Evolutionary conservation across 805 yeast genomes (phyloP).

Genomic region (Metschnikowia koreensis): DNA sequence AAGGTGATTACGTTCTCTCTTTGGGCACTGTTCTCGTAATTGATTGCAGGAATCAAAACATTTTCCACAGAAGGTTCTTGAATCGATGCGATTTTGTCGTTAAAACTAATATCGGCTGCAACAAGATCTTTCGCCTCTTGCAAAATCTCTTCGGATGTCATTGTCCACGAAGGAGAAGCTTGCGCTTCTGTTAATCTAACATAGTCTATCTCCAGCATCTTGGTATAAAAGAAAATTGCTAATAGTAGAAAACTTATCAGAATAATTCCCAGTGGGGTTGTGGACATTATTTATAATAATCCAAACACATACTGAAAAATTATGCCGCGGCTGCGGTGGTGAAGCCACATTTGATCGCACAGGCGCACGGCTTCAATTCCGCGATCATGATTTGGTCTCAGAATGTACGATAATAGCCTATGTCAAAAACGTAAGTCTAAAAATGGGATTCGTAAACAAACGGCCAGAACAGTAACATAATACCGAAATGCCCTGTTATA

Average conservation of each 20-base stretch:
- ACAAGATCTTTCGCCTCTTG: slow-evolving; percentile 33
- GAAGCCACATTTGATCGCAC: neutral
- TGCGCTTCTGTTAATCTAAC: slow-evolving; percentile 7
- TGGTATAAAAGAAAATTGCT: neutral
- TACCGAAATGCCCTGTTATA: no score
- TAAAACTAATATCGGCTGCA: slow-evolving; percentile 46
- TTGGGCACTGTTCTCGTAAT: slow-evolving; percentile 49
- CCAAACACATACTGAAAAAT: neutral
- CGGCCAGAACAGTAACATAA: no score
- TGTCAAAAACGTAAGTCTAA: no score
- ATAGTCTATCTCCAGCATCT: slow-evolving; percentile 7
- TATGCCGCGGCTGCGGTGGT: slow-evolving; percentile 2
- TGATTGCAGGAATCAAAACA: slow-evolving; percentile 53
- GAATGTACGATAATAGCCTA: neutral
- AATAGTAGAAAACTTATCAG: neutral
- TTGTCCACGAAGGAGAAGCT: slow-evolving; percentile 53
- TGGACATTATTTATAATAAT: slow-evolving; percentile 1
- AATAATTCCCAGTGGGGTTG: neutral
- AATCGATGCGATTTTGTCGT: slow-evolving; percentile 52
- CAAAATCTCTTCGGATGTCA: slow-evolving; percentile 51
- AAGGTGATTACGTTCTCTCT: slow-evolving; percentile 56
- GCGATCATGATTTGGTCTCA: neutral
- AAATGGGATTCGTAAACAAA: no score
- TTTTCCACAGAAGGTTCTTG: slow-evolving; percentile 54
- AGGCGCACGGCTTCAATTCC: slow-evolving; percentile 4